A percentile compares a stretch with the other conserved stretches of the same genome.
Evolutionary conservation across 768 basidiomycete species (phyloP).

Genomic region (Megacollybia marginata): DNA sequence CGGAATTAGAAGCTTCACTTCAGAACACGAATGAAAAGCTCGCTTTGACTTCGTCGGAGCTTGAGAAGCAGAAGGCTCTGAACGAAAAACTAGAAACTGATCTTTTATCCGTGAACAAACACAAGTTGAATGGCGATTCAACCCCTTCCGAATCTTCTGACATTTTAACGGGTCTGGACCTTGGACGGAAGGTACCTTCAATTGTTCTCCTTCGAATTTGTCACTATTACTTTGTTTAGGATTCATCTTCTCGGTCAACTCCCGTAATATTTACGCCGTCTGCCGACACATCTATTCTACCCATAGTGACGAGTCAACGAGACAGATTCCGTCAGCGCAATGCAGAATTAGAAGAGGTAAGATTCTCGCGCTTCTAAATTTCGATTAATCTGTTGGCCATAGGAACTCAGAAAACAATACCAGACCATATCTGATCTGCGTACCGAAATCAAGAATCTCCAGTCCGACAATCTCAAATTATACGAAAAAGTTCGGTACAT

Average conservation of each 20-base stretch:
- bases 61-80: slow-evolving; percentile 69
- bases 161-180: slow-evolving; percentile 64
- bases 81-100: slow-evolving; percentile 94
- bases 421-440: slow-evolving; percentile 92
- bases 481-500: slow-evolving; percentile 99
- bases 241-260: slow-evolving; percentile 38
- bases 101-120: slow-evolving; percentile 71
- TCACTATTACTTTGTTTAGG: slow-evolving; percentile 13
- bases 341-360: slow-evolving; percentile 91
- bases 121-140: slow-evolving; percentile 30
- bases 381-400: slow-evolving; percentile 1
- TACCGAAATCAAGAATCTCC: slow-evolving; percentile 83
- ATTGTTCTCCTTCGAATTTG: slow-evolving; percentile 2
- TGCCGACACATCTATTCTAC: slow-evolving; percentile 92
- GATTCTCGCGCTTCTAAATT: slow-evolving; percentile 5
- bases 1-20: slow-evolving; percentile 71
- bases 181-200: slow-evolving; percentile 45
- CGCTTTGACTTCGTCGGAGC: slow-evolving; percentile 48
- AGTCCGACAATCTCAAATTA: slow-evolving; percentile 92
- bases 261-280: slow-evolving; percentile 68
- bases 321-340: slow-evolving; percentile 98
- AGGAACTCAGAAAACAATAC: slow-evolving; percentile 95
- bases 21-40: slow-evolving; percentile 51
- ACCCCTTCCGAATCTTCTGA: slow-evolving; percentile 33
- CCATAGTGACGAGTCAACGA: slow-evolving; percentile 94